Evolutionary conservation across 768 basidiomycete genomes (phyloP), one percentile per base, ranked within the genome.

Genomic region (Gelatoporia subvermispora): DNA sequence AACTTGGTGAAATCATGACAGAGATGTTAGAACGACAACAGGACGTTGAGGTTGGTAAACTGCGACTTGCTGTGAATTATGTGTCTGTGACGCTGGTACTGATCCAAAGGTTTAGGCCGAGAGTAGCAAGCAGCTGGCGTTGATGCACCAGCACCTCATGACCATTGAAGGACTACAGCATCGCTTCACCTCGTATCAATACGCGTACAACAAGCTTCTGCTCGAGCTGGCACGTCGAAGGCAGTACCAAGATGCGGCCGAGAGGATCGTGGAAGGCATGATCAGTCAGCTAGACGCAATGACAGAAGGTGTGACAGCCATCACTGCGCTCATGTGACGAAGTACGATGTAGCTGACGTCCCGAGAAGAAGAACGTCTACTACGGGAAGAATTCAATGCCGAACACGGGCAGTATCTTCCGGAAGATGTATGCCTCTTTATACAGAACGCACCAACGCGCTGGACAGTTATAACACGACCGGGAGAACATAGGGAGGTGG

Each of bases 361-460:
- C 41, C 49, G n/a, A 46, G 13, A 59, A 92, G 89, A 88, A 68
- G 90, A 93, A 63, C 73, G 74, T 18, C 70, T 72, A 48, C 64
- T 77, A 11, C 77, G 90, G 34, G 74, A 76, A 41, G 75, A 73
- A 28, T 93, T 93, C 64, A 88, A 88, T 52, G 71, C 72, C 3
- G 82, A 84, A 40, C 81, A 91, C 43, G 89, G 88, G 0, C 73
- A 73, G 11, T 78, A 85, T 61, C 74, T 93, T 2, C 89, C 89
- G 0, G 77, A 83, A 53, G 90, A 93, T 55, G 74, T 93, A 35
- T 92, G 90, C 60, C 68, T 90, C 15, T 87, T 78, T 51, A 81
- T 91, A 45, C 79, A 77, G 54, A 86, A 90, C 61, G 65, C 76
- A 9, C 89, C 89, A 9, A 88, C 86, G 34, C 74, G 72, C 45